Conservation (phyloP, 2,329 filamentous ascomycete species). For the Phoma herbarum region DNA sequence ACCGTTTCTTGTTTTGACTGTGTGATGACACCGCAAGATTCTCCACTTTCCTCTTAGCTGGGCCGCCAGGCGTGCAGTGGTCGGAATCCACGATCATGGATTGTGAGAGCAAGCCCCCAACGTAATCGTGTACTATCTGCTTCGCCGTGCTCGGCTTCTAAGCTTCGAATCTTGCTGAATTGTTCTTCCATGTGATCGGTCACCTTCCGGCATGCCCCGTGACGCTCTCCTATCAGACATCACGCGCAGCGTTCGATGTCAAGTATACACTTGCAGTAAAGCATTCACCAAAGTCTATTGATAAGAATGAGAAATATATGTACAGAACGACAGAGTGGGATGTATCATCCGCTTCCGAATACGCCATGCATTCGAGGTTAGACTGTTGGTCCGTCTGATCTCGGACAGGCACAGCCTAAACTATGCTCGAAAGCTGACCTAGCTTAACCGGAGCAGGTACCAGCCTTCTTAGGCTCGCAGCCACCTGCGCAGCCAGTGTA, state of each 20-base stretch:
- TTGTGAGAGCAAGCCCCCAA: background rate
- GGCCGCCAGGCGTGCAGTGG: background rate
- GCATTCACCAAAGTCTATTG: background rate
- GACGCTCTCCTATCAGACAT: background rate
- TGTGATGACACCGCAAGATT: background rate
- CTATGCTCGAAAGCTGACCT: background rate
- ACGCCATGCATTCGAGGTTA: background rate
- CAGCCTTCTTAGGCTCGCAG: conserved; percentile 40
- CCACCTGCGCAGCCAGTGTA: conserved; percentile 41
- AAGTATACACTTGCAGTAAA: background rate
- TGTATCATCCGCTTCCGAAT: background rate
- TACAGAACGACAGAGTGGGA: background rate
- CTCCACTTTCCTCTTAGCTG: background rate
- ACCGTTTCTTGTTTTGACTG: background rate
- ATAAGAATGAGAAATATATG: conserved; percentile 1
- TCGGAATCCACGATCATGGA: background rate
- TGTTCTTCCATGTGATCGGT: background rate
- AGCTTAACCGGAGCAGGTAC: conserved; percentile 27
- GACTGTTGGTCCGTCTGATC: conserved; percentile 20
- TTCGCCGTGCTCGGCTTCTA: conserved; percentile 1
- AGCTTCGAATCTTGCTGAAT: background rate
- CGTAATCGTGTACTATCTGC: background rate
- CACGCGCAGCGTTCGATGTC: background rate
- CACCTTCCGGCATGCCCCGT: background rate
- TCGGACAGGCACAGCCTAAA: background rate